phyloP scores from a whole-genome alignment of 176 grass and related monocot genomes.

The Aegilops sharonensis region DNA sequence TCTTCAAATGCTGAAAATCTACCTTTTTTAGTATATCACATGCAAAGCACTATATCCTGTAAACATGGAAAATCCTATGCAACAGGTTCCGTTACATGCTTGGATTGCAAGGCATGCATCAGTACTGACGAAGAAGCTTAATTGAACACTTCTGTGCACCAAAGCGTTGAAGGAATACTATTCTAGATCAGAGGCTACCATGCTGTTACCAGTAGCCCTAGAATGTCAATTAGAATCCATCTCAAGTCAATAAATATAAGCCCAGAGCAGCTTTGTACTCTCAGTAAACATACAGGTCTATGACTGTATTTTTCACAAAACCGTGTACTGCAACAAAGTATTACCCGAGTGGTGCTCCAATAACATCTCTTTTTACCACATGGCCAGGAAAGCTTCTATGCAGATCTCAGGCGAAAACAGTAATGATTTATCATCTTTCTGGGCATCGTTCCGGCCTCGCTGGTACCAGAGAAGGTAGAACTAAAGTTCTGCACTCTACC shows the following conservation, averaged over 20 bases:
- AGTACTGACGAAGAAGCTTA: background rate
- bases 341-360: background rate
- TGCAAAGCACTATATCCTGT: background rate
- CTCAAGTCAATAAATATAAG: conserved; percentile 37
- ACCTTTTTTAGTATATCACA: background rate
- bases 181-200: conserved; percentile 19
- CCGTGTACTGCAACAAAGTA: conserved; percentile 16
- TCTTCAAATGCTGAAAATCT: background rate
- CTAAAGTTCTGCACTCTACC: conserved; percentile 28
- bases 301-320: conserved; percentile 17
- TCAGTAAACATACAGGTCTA: conserved; percentile 12
- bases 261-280: conserved; percentile 14
- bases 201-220: conserved; percentile 20
- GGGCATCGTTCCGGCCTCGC: conserved; percentile 10
- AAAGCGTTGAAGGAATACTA: conserved; percentile 26
- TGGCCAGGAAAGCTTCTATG: conserved; percentile 18
- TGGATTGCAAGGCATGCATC: conserved; percentile 8
- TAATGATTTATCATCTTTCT: conserved; percentile 11
- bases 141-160: conserved; percentile 9
- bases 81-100: background rate
- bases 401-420: conserved; percentile 9
- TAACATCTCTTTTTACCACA: conserved; percentile 29
- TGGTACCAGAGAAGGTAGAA: conserved; percentile 8
- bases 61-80: background rate
- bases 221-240: conserved; percentile 47